Base-by-base conservation (phyloP, 179 eudicot genomes). In the Carnegiea gigantea region DNA sequence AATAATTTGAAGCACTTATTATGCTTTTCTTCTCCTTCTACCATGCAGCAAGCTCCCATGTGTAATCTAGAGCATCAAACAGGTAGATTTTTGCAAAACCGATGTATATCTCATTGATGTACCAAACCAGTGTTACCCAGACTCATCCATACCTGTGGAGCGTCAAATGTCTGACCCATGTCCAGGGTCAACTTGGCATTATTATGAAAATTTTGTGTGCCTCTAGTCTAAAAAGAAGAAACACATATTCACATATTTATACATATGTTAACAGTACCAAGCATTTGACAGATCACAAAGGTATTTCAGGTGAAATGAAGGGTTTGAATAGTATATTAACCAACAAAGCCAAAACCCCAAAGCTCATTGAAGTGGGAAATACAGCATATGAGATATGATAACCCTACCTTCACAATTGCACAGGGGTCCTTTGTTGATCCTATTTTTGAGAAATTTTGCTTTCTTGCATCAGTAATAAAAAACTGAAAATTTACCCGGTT, bases 81-180 rank as follows among this genome's bases (percentile, higher is more conserved):
- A 54, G 67, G 46, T 24, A 46, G 54, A 21, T 48, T 73, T 73
- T 48, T 73, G 30, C 54, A 73, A 40, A 73, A 73, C 77, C 77
- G 40, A 40, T n/a, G 15, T 9, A 24, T 18, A 24, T 28, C 71
- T 24, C 71, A 65, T 65, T 65, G 38, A 65, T 65, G 38, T 65
- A 65, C 71, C 18, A n/a, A 24, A 65, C 18, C 71, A 65, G 1
- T 65, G 17, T 54, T 54, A 18, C 62, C 14, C 4, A 6, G 20
- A 15, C 68, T 23, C 68, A 1, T 62, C 68, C 68, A 23, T 62
- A 62, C 23, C 5, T 57, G 68, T 62, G 28, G 18, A 62, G 28
- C n/a, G 30, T 17, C 73, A 17, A 36, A 9, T 6, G 2, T 17
- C 11, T 30, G 46, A 11, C 21, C 33, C 71, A 5, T 11, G 1